Base-by-base conservation (phyloP, 2,329 filamentous ascomycete species). In the Calonectria fujianensis region DNA sequence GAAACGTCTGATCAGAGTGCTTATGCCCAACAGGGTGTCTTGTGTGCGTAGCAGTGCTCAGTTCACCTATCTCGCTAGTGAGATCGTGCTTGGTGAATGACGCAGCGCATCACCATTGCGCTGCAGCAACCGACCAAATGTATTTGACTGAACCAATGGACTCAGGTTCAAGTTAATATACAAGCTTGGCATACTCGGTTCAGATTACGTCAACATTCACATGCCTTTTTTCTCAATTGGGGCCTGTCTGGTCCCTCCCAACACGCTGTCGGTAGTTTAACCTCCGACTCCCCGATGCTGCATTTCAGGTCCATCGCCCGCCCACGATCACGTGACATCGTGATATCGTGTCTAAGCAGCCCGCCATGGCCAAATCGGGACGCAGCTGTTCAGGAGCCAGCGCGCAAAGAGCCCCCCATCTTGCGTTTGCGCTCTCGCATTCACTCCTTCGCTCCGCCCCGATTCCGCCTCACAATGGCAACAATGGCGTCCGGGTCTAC, bases 311-410 rank as follows among this genome's bases (percentile, higher is more conserved):
- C 27, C 5, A 39, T 13, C 16, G 3, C 41, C 8, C 18, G 8
- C 41, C 9, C 7, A n/a, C 10, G 7, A 18, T 75, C 79, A 81
- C 79, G 79, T 81, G 79, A 81, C 59, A 80, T 81, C 74, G 75
- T 77, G 79, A 81, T 79, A 48, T 81, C 78, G 79, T 81, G 79
- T 80, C 78, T 75, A 59, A 74, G 76, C 70, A 73, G 70, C 69
- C 73, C 70, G 67, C 59, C 72, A 39, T 64, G 45, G 74, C 66
- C 39, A 10, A 68, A 66, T 54, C 41, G 67, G 59, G 51, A 48
- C 48, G 57, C 39, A 31, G 39, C 41, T 54, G 63, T 13, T 65
- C 27, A 73, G 71, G 39, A 64, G 65, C 48, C 68, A 71, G 64
- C 69, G 69, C 72, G 72, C 63, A 41, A 71, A 61, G 63, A 67